Percentiles rank a stretch among this genome's conserved stretches.
Conservation (phyloP, 2,329 filamentous ascomycete species). For the Paraphaeosphaeria sporulosa region DNA sequence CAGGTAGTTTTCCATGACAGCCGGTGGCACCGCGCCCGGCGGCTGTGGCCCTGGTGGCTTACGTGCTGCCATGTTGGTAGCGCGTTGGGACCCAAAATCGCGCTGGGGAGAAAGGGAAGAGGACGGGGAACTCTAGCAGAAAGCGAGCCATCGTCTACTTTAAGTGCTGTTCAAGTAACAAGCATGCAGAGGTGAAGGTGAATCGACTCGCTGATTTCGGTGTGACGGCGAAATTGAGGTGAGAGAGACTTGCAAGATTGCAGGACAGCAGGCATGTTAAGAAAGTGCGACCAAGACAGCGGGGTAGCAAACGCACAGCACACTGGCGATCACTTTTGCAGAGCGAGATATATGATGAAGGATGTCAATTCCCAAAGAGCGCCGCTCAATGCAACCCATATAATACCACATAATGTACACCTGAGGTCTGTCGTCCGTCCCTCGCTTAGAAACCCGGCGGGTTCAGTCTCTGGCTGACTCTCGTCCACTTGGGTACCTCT, state of each 20-base stretch:
- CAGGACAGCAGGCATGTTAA: background rate
- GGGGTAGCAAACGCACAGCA: background rate
- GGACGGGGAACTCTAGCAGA: background rate
- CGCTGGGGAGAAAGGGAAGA: background rate
- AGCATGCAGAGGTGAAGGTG: conserved; percentile 2
- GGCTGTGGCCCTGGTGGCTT: background rate
- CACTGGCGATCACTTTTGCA: background rate
- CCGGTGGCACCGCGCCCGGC: background rate
- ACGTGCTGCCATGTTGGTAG: background rate
- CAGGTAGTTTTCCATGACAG: background rate
- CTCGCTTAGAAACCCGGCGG: conserved; percentile 82
- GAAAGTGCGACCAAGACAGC: background rate
- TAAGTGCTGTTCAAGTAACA: background rate
- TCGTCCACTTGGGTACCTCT: conserved; percentile 77
- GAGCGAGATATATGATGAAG: background rate
- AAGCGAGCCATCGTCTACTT: background rate
- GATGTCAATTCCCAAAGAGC: conserved; percentile 8
- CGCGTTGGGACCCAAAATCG: background rate
- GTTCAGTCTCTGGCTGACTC: conserved; percentile 91
- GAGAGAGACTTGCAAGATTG: conserved; percentile 8
- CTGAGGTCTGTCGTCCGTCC: background rate
- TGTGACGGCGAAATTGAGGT: background rate
- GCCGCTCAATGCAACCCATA: conserved; percentile 27
- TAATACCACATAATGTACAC: conserved; percentile 39
- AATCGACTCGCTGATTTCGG: background rate